Evolutionary conservation across 2,329 filamentous ascomycete species (phyloP), one percentile per base, ranked within the genome.

Genomic region (Pseudogymnoascus sp.): DNA sequence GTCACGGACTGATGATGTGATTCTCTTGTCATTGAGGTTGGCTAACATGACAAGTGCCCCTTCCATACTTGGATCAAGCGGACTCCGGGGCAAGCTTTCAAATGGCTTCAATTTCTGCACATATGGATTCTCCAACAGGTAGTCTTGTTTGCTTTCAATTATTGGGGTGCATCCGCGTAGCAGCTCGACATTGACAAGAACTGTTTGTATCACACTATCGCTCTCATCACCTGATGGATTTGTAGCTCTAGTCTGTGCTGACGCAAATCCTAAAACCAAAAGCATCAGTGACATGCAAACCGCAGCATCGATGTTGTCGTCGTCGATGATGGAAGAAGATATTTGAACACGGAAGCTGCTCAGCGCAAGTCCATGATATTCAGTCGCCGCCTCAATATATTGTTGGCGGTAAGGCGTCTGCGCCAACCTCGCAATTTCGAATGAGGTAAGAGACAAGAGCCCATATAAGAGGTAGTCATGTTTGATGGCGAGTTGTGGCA

Each of bases 251-350:
- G 62, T 60, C 36, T 67, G 65, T 14, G 65, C 59, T 14, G 66
- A 67, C 5, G 66, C 66, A 23, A 67, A 46, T 9, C 65, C 62
- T 34, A 67, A 63, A 14, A 63, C 61, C 62, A 66, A 65, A 2
- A 67, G 38, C 53, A 67, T 65, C n/a, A 66, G 42, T 5, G 66
- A 67, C 16, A 65, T 66, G 31, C 53, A 62, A 37, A 67, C 49
- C n/a, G 62, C 61, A 11, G 62, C 59, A 18, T 67, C 66, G 25
- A 59, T 62, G 36, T 40, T 63, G 38, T 62, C 53, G 6, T 34
- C 18, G 28, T 59, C 40, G 38, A 64, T 56, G 42, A 53, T 4
- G 11, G 43, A 53, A 36, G 61, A 31, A n/a, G 59, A 59, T 12
- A 67, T 62, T 8, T 64, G 62, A 21, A 31, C 21, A 16, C 65